A percentile compares a stretch with the other conserved stretches of the same genome.
Evolutionary conservation across 768 basidiomycete genomes (phyloP).

Genomic region (Strobilomyces dryophilus): DNA sequence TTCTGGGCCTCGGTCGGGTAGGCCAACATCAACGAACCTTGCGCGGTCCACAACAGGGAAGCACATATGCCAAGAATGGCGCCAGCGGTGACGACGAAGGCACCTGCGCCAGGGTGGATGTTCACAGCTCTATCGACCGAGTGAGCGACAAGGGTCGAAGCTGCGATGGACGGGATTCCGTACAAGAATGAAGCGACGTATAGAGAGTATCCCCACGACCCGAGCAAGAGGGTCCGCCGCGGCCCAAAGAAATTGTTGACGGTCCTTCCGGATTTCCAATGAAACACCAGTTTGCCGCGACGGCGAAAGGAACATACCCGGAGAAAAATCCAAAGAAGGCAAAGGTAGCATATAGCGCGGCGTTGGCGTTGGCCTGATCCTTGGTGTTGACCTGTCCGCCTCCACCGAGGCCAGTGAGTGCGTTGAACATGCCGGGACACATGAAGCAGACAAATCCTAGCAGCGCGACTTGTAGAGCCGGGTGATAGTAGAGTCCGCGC

Average conservation of each 20-base stretch:
- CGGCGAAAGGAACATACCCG: conserved; percentile 42
- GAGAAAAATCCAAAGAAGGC: conserved; percentile 63
- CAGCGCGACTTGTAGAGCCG: conserved; percentile 39
- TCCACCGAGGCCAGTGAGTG: conserved; percentile 74
- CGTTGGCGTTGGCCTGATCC: conserved; percentile 65
- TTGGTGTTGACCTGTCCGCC: conserved; percentile 68
- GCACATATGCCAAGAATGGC: conserved; percentile 49
- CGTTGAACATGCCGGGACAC: conserved; percentile 70
- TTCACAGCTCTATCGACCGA: conserved; percentile 38
- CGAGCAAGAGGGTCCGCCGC: conserved; percentile 44
- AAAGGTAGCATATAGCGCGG: conserved; percentile 62
- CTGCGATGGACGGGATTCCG: conserved; percentile 1
- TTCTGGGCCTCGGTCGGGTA: conserved; percentile 57
- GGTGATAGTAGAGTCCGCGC: conserved; percentile 54
- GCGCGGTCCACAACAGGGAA: conserved; percentile 50
- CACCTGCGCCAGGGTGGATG: conserved; percentile 35
- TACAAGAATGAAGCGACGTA: conserved; percentile 48
- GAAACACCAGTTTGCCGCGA: not conserved
- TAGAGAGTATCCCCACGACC: conserved; percentile 49
- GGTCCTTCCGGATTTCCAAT: conserved; percentile 39
- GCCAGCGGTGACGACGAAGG: conserved; percentile 47
- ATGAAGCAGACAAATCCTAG: conserved; percentile 64
- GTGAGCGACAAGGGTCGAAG: not conserved
- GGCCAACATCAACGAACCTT: conserved; percentile 52
- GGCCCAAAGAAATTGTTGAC: conserved; percentile 70